Conservation (phyloP, 306 rosid genomes). For the Argentina anserina region DNA sequence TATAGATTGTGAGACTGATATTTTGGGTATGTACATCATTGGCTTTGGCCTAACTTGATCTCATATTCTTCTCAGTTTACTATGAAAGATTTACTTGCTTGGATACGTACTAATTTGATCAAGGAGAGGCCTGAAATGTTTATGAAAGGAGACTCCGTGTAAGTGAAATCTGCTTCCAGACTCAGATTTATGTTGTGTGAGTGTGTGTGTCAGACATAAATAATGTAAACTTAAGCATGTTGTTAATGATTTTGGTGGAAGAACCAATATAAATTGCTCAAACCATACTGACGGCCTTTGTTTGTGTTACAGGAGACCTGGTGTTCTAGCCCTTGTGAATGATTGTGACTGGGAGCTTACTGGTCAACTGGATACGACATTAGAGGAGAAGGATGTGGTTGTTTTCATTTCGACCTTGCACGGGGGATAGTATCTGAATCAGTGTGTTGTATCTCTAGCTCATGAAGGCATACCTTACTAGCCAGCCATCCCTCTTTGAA, state of each 20-base stretch:
- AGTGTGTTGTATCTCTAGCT: not conserved
- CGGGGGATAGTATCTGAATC: constrained; percentile 55
- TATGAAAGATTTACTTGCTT: constrained; percentile 82
- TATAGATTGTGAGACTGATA: constrained; percentile 1
- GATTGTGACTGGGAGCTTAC: constrained; percentile 98
- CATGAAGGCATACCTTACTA: constrained; percentile 3
- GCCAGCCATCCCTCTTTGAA: not conserved
- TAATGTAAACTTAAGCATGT: not conserved
- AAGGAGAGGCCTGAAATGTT: constrained; percentile 98
- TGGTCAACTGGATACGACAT: constrained; percentile 69
- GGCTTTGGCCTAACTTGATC: constrained; percentile 2
- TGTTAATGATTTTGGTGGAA: not conserved
- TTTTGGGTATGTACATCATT: not conserved
- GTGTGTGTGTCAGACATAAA: not conserved
- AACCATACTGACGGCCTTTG: constrained; percentile 5
- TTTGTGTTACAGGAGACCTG: constrained; percentile 78
- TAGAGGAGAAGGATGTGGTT: constrained; percentile 85
- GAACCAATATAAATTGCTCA: not conserved
- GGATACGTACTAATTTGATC: constrained; percentile 81
- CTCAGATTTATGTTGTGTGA: constrained; percentile 7
- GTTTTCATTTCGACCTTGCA: constrained; percentile 94
- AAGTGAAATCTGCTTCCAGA: constrained; percentile 31
- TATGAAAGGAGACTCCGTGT: constrained; percentile 95
- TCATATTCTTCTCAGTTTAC: constrained; percentile 45
- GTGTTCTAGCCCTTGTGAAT: constrained; percentile 88